phyloP scores from a whole-genome alignment of 2,329 filamentous ascomycete genomes.

The Blumeria hordei region DNA sequence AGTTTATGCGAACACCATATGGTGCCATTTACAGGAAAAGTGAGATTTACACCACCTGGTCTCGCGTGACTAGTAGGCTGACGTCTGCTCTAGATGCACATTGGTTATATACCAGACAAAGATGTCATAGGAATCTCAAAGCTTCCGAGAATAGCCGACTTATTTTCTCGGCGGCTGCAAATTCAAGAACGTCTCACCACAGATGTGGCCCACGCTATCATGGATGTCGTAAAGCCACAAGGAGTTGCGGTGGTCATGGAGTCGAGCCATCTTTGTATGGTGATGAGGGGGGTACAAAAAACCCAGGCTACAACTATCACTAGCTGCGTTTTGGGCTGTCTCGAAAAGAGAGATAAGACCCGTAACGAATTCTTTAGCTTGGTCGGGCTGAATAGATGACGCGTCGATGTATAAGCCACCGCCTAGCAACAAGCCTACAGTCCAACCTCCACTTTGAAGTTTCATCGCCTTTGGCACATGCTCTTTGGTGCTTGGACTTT shows the following conservation, averaged over 20 bases:
- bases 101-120: conserved; percentile 83
- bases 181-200: conserved; percentile 93
- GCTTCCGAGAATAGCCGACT: conserved; percentile 81
- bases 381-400: conserved; percentile 33
- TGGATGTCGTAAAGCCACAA: conserved; percentile 77
- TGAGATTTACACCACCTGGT: conserved; percentile 17
- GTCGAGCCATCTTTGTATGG: conserved; percentile 91
- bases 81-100: conserved; percentile 53
- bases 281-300: conserved; percentile 96
- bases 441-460: no score
- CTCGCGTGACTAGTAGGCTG: no score
- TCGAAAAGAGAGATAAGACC: conserved; percentile 80
- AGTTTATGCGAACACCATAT: conserved; percentile 88
- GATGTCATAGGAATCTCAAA: conserved; percentile 91
- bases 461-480: no score
- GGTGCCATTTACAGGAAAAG: conserved; percentile 89
- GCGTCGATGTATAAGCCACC: background rate
- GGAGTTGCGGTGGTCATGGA: conserved; percentile 97
- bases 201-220: conserved; percentile 82
- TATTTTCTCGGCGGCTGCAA: conserved; percentile 83
- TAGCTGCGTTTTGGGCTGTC: conserved; percentile 91
- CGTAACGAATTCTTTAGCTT: conserved; percentile 87
- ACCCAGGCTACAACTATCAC: conserved; percentile 70
- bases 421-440: no score
- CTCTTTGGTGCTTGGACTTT: no score